Evolutionary conservation across 208 protist genomes (phyloP), one percentile per base, ranked within the genome.

Genomic region (Crithidia acanthocephali): DNA sequence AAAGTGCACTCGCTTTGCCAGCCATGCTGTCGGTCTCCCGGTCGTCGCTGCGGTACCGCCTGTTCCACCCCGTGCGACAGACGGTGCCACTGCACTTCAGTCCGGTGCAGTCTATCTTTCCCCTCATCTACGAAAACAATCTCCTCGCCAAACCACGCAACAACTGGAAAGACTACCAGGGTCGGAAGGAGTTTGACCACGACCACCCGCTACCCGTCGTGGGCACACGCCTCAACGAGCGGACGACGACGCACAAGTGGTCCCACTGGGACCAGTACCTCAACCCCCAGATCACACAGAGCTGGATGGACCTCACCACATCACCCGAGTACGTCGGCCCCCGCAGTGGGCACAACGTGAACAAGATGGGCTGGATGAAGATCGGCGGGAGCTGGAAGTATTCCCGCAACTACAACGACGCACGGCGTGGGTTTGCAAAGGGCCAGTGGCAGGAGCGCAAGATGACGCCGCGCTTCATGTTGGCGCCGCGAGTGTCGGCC

Each of bases 281-380:
- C 44, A 95, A 95, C 56, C 93, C 93, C 2, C 86, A 92, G 60
- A 60, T 97, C 44, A 95, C 87, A 35, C 81, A 84, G 53, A 86
- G 79, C 60, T 81, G 76, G 74, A 78, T 55, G 51, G 77, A 93
- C 71, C 64, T 97, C 47, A 93, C 85, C 8, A 78, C 87, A 44
- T 86, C 88, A 13, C 85, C 87, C 23, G 88, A 97, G 70, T 97
- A 93, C 71, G 88, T 97, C 20, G 93, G 93, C 20, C 83, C 81
- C 9, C 90, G 93, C 37, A 86, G 79, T 58, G 93, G 93, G 1
- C 86, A 95, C 71, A 92, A 93, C 68, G 79, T 97, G 62, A 93
- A 91, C 65, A 91, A 87, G 56, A 90, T 97, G 84, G 93, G 93
- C 25, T 97, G 93, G 93, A 93, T 95, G 86, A 94, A 95, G 76